phyloP scores from a whole-genome alignment of 2,329 filamentous ascomycete species.

The Neurospora sp. region DNA sequence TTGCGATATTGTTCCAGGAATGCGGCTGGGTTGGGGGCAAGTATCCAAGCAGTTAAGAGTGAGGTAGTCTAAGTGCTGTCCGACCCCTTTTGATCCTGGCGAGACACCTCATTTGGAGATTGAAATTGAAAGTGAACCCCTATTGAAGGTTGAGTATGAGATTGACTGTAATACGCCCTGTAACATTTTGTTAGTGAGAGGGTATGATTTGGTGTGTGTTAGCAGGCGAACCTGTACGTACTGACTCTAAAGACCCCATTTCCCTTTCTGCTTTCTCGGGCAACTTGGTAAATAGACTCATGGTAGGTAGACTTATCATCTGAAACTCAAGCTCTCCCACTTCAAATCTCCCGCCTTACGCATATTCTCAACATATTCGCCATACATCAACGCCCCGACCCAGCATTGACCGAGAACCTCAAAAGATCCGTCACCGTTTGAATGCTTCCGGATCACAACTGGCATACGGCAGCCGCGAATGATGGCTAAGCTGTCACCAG shows the following conservation, averaged over 20 bases:
- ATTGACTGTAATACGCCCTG: background rate
- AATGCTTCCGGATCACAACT: background rate
- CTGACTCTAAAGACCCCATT: too few relatives aligned
- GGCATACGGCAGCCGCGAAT: background rate
- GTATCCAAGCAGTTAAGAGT: too few relatives aligned
- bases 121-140: background rate
- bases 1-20: rapidly evolving
- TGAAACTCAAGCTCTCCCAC: background rate
- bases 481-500: background rate
- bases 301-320: background rate
- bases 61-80: background rate
- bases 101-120: background rate
- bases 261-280: too few relatives aligned
- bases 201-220: background rate
- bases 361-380: background rate
- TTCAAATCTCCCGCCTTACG: background rate
- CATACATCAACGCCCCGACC: background rate
- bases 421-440: background rate
- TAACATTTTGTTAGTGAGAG: background rate
- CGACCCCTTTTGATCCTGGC: background rate
- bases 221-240: background rate
- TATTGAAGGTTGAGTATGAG: background rate
- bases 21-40: background rate
- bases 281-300: background rate
- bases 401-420: background rate